Evolutionary conservation across 2,329 filamentous ascomycete genomes (phyloP), one percentile per base, ranked within the genome.

Genomic region (Sporothrix humicola): DNA sequence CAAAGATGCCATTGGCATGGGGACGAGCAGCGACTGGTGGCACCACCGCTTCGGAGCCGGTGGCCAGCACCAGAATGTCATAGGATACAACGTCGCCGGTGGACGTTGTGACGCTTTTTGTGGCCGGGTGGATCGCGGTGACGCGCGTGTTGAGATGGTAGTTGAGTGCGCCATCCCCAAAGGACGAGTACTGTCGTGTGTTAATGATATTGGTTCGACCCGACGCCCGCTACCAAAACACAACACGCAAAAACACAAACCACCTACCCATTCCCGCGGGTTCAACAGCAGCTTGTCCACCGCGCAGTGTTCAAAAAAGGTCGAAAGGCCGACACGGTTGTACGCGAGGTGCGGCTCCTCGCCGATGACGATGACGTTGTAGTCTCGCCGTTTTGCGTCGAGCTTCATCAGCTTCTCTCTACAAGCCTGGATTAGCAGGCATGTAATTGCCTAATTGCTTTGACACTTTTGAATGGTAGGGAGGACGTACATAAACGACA

Each of bases 221-320:
- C 46, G 46, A 13, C 46, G 46, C 10, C 46, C 15, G 46, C 10
- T 48, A 13, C 46, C 46, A 13, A 48, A 48, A 37, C 31, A 31
- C 31, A 48, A 48, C 3, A 48, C 46, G 15, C 9, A 48, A 48
- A 48, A 48, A 9, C 46, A 48, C 46, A 12, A 48, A 48, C 46
- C 46, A 48, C 46, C 46, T 48, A 48, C 46, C 46, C 94, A 97
- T 86, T 93, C 91, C 77, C 88, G 85, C 0, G 93, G 92, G 78
- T 97, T 97, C 46, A 97, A 85, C 79, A 97, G 97, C n/a, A 97
- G 82, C 77, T 94, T 93, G 82, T 97, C 93, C 56, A 96, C 91
- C 77, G 92, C 88, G 71, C 94, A 88, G 82, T 97, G 93, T 77
- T 93, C 90, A 80, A 97, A 97, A 85, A 95, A 97, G 74, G 91